Evolutionary conservation across 345 rosid genomes (phyloP).

Genomic region (Stellera chamaejasme): DNA sequence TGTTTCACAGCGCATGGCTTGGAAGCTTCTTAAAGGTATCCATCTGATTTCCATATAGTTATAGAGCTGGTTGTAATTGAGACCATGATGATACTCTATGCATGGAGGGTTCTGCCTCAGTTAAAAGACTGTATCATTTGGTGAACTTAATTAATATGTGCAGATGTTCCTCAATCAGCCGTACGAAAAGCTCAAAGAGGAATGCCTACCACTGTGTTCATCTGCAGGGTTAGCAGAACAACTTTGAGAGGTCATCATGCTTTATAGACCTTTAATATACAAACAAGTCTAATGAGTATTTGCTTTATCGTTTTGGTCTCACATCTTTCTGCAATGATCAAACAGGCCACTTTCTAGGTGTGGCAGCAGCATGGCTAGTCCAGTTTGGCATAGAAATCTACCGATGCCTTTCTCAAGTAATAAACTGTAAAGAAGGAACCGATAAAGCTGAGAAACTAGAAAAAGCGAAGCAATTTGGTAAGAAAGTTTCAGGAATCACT

Average conservation of each 20-base stretch:
- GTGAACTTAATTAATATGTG: conserved; percentile 4
- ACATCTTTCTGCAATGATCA: conserved; percentile 9
- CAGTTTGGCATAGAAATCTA: conserved; percentile 76
- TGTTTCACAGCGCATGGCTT: conserved; percentile 77
- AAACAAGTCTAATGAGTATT: no score
- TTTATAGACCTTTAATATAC: no score
- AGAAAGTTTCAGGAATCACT: conserved; percentile 50
- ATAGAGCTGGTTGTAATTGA: background rate
- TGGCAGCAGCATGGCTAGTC: conserved; percentile 73
- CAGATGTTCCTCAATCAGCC: conserved; percentile 77
- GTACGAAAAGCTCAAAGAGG: conserved; percentile 70
- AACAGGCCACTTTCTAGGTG: conserved; percentile 71
- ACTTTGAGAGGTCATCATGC: conserved; percentile 60
- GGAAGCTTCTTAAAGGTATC: conserved; percentile 92
- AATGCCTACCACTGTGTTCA: conserved; percentile 46
- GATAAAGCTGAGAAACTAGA: conserved; percentile 25
- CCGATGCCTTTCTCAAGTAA: conserved; percentile 33
- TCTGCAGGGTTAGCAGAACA: conserved; percentile 61
- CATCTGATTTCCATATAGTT: background rate
- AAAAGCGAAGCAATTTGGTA: conserved; percentile 50
- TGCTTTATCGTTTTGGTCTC: conserved; percentile 7
- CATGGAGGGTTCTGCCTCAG: background rate
- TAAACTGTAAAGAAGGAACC: conserved; percentile 30
- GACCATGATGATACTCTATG: no score
- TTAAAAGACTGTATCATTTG: conserved; percentile 1